phyloP scores from a whole-genome alignment of 2,329 filamentous ascomycete species.

The Diaporthe sp. region DNA sequence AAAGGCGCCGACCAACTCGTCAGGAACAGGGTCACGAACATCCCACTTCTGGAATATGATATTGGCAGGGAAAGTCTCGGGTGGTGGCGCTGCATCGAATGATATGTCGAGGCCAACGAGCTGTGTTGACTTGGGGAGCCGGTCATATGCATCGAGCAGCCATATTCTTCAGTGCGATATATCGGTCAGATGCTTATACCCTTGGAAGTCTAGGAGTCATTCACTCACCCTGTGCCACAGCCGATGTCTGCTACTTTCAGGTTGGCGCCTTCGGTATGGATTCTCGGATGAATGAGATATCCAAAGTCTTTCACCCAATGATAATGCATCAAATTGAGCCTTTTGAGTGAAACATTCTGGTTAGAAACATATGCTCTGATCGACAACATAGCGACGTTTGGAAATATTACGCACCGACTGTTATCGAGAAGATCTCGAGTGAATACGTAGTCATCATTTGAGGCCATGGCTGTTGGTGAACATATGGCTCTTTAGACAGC shows the following conservation, averaged over 20 bases:
- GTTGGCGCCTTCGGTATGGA: background rate
- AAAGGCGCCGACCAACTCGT: background rate
- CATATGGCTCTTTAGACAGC: accelerated
- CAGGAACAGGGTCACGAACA: background rate
- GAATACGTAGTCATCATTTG: background rate
- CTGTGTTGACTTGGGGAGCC: background rate
- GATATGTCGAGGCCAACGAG: background rate
- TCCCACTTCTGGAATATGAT: constrained; percentile 1
- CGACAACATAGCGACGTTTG: too few species aligned
- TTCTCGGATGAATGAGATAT: background rate
- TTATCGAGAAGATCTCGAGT: constrained; percentile 10
- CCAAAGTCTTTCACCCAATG: background rate
- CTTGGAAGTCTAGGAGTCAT: too few species aligned
- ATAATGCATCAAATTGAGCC: background rate
- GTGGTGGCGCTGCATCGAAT: background rate
- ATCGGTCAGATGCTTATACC: background rate
- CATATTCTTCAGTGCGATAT: background rate
- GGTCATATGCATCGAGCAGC: background rate
- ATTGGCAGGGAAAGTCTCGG: background rate
- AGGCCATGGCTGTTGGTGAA: background rate
- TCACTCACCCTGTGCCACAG: background rate
- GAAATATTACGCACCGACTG: background rate
- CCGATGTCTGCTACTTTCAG: background rate
- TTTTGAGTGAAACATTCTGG: background rate
- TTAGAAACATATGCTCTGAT: background rate